Evolutionary conservation across 257 asterid genomes (phyloP), one percentile per base, ranked within the genome.

Genomic region (Petunia axillaris): DNA sequence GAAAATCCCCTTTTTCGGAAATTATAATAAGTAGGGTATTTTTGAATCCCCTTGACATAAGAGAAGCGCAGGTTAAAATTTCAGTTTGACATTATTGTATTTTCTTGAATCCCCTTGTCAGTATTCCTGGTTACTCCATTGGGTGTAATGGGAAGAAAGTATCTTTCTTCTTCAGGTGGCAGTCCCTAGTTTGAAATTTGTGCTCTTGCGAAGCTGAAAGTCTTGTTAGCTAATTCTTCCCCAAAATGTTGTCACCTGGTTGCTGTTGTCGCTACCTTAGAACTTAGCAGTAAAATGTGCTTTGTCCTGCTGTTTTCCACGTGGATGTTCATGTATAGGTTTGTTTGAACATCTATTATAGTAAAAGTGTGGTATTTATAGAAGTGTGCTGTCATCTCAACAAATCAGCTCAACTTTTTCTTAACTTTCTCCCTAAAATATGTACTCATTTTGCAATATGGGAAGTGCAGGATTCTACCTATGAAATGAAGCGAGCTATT

Each of bases 401-500:
- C 43, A 63, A 37, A 78, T 13, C 4, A 67, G 60, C 59, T 66
- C 16, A 54, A 35, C 35, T 16, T 41, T 80, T 70, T 62, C 38
- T 50, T 14, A 75, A 50, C 14, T 62, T 36, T 16, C 38, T 58
- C 76, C 63, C n/a, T 70, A 14, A 66, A 52, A 25, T 14, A 68
- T 37, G 10, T 35, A 63, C 59, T 62, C 16, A 55, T 52, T 15
- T 64, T 75, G 76, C 77, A 38, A 5, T 48, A 40, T 79, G 68
- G 54, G 65, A 55, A 35, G 38, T 67, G 68, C 83, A 87, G 90
- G 87, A 82, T 38, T 82, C 87, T 55, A 85, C 80, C 36, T 81
- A 82, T 25, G 87, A 82, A 75, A 83, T 87, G 90, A 83, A 71
- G 77, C 82, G 86, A 82, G 80, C 65, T 38, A 71, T 87, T 50